These are phyloP conservation scores for Botryotinia narcissicola DNA, from an alignment of 2,329 filamentous ascomycete species.

Conservation along the genomic window DNA sequence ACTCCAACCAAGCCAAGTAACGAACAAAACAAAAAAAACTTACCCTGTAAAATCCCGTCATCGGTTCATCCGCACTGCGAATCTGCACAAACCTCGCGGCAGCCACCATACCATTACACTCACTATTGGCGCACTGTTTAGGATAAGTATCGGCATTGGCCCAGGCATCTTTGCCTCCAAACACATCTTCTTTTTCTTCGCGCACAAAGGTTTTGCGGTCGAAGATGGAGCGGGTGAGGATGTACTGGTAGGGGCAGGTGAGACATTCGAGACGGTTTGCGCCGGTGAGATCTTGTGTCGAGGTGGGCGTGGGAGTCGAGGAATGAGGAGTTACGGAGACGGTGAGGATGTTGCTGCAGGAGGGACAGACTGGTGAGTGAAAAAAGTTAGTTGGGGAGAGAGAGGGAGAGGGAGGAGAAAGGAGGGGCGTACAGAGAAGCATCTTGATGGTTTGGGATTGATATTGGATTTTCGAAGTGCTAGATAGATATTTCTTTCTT, in stretches of 20 bases:
- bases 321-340: conserved; percentile 48
- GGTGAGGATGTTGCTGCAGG: conserved; percentile 80
- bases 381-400: background rate
- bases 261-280: conserved; percentile 89
- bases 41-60: conserved; percentile 94
- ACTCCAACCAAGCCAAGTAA: background rate
- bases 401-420: no score
- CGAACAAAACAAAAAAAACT: conserved; percentile 24
- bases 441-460: conserved; percentile 3
- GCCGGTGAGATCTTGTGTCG: conserved; percentile 32
- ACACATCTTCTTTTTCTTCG: conserved; percentile 85
- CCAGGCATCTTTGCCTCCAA: conserved; percentile 86
- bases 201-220: conserved; percentile 77
- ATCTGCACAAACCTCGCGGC: conserved; percentile 98
- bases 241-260: conserved; percentile 89
- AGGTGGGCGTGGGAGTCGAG: conserved; percentile 24
- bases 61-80: conserved; percentile 95
- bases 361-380: conserved; percentile 65
- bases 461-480: background rate
- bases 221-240: conserved; percentile 73
- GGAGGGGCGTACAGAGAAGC: conserved; percentile 16
- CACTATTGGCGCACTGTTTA: conserved; percentile 77
- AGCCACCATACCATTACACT: conserved; percentile 78
- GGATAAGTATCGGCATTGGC: conserved; percentile 84
- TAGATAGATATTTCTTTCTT: background rate